Conservation (phyloP, 192 early-diverging fungal genomes). For the Thamnidium elegans region DNA sequence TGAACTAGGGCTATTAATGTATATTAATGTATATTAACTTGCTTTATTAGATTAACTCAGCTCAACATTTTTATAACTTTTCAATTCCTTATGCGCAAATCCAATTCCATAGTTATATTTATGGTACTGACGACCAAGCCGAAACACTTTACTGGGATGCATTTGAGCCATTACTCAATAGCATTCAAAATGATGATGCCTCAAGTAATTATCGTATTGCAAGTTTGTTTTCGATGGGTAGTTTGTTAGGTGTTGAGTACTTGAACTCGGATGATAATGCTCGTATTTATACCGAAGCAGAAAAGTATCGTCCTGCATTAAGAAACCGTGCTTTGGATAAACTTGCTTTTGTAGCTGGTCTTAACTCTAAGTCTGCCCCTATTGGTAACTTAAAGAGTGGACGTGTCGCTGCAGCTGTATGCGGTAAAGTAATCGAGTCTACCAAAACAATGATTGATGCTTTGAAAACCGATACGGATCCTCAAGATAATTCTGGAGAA, state of each 20-base stretch:
- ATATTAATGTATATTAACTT: background rate
- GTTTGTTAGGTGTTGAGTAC: conserved; percentile 30
- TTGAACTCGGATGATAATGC: background rate
- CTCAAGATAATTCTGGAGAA: background rate
- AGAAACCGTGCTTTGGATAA: conserved; percentile 16
- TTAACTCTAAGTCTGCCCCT: conserved; percentile 4
- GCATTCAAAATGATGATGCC: conserved; percentile 12
- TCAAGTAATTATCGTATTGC: conserved; percentile 16
- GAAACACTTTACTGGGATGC: conserved; percentile 15
- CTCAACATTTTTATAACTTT: conserved; percentile 31
- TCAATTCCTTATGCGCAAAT: conserved; percentile 20
- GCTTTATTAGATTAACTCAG: conserved; percentile 12
- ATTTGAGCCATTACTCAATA: conserved; percentile 14
- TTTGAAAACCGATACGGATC: background rate
- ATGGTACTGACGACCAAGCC: background rate
- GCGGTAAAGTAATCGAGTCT: conserved; percentile 37
- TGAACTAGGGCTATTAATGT: background rate
- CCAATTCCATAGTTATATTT: conserved; percentile 1
- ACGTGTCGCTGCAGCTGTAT: conserved; percentile 43
- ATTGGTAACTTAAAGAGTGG: conserved; percentile 45
- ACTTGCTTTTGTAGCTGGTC: conserved; percentile 27
- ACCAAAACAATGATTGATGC: conserved; percentile 27
- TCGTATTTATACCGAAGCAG: conserved; percentile 6
- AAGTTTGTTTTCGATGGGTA: conserved; percentile 30
- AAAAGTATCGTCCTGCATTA: background rate